These are phyloP conservation scores for Fusarium subglutinans DNA, from an alignment of 2,329 filamentous ascomycete species.

Conservation along the genomic window DNA sequence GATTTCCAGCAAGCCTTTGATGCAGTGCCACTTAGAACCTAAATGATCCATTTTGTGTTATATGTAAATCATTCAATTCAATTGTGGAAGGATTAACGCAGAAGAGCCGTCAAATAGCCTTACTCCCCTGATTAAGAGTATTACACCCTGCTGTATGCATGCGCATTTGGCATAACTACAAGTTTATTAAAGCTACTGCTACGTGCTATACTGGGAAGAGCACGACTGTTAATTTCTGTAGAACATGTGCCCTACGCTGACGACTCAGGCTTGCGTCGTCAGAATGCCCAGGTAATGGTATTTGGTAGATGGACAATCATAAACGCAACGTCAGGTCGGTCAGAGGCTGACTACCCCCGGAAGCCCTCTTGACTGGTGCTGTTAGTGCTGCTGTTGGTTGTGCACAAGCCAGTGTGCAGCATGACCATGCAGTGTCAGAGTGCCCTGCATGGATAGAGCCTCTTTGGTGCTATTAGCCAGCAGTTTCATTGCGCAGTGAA, in stretches of 20 bases:
- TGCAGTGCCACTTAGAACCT: neutral
- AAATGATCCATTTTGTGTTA: neutral
- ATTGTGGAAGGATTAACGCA: neutral
- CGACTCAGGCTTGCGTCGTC: neutral
- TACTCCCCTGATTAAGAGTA: neutral
- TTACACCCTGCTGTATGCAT: no score
- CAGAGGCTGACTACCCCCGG: neutral
- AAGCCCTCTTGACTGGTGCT: neutral
- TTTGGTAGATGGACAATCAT: neutral
- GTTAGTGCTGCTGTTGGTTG: neutral
- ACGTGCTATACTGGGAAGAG: neutral
- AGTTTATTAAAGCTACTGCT: neutral
- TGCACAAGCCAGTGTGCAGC: neutral
- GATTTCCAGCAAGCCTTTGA: slow-evolving; percentile 69
- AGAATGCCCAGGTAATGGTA: neutral
- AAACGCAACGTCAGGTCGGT: neutral
- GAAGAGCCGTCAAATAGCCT: neutral
- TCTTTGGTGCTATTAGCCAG: neutral
- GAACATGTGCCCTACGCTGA: no score
- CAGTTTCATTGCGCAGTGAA: neutral
- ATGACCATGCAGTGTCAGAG: neutral
- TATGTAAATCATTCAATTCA: neutral
- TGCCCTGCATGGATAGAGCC: neutral
- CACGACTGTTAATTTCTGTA: neutral
- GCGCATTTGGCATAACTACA: neutral